phyloP scores from a whole-genome alignment of 2,329 filamentous ascomycete species.

The Penicillium sp. region DNA sequence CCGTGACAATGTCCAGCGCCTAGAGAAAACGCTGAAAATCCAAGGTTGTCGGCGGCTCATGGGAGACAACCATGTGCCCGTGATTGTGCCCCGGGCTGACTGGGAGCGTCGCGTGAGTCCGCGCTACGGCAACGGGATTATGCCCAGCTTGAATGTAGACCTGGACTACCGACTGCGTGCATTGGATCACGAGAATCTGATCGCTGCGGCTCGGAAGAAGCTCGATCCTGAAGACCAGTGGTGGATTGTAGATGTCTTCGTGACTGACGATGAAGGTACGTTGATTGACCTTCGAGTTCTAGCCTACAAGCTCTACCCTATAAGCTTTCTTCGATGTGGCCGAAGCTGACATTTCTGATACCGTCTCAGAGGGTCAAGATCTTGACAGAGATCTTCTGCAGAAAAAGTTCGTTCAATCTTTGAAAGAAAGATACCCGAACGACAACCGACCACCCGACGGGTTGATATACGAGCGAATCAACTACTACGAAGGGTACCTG shows the following conservation, averaged over 20 bases:
- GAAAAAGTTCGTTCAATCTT: neutral
- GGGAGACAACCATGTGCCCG: conserved; percentile 9
- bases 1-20: conserved; percentile 5
- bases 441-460: conserved; percentile 4
- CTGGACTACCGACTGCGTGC: conserved; percentile 2
- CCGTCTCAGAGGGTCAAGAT: neutral
- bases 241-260: conserved; percentile 14
- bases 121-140: neutral
- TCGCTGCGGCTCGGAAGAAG: conserved; percentile 1
- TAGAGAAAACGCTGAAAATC: conserved; percentile 6
- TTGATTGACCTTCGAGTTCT: neutral
- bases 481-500: conserved; percentile 3
- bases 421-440: neutral
- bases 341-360: neutral
- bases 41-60: conserved; percentile 10
- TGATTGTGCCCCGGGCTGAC: conserved; percentile 4
- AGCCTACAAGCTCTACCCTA: neutral
- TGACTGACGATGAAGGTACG: conserved; percentile 1
- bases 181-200: conserved; percentile 7
- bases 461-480: conserved; percentile 1
- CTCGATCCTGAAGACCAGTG: conserved; percentile 1
- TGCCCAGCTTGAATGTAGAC: conserved; percentile 6
- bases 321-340: neutral
- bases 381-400: neutral
- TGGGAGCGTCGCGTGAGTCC: conserved; percentile 9